Percentiles rank a stretch among this genome's conserved stretches.
phyloP scores from a whole-genome alignment of 2,329 filamentous ascomycete genomes.

The Ophidiomyces ophidiicola region DNA sequence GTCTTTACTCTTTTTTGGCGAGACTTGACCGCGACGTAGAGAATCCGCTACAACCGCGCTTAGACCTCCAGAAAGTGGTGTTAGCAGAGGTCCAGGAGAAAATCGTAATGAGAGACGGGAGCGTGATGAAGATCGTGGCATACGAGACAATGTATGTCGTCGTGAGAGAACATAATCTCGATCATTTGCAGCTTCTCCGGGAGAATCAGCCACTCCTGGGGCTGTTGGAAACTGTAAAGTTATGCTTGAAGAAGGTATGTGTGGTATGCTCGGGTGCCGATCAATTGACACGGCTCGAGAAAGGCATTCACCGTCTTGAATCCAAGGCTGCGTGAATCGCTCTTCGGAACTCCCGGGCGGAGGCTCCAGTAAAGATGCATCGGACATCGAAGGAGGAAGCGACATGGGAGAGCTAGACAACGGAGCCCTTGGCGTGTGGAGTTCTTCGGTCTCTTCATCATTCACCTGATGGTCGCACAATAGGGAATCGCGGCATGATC shows the following conservation, averaged over 20 bases:
- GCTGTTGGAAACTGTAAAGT: slow-evolving; percentile 31
- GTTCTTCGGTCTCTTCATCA: slow-evolving; percentile 25
- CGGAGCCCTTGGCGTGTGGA: slow-evolving; percentile 24
- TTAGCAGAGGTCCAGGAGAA: slow-evolving; percentile 46
- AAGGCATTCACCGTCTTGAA: slow-evolving; percentile 4
- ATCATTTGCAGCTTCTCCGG: slow-evolving; percentile 12
- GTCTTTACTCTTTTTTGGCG: slow-evolving; percentile 18
- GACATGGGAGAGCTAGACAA: slow-evolving; percentile 26
- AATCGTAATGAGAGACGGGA: slow-evolving; percentile 42
- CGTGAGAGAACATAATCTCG: slow-evolving; percentile 16
- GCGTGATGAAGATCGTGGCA: slow-evolving; percentile 30
- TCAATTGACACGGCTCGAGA: neutral
- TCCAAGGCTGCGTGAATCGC: slow-evolving; percentile 30
- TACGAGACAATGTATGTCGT: slow-evolving; percentile 25
- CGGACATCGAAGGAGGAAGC: slow-evolving; percentile 24
- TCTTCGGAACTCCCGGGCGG: slow-evolving; percentile 21
- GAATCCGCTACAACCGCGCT: slow-evolving; percentile 54
- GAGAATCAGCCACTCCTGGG: slow-evolving; percentile 24
- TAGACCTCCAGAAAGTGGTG: slow-evolving; percentile 48
- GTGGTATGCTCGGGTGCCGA: slow-evolving; percentile 15
- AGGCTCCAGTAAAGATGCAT: slow-evolving; percentile 22
- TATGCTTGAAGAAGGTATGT: slow-evolving; percentile 24
- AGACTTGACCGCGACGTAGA: slow-evolving; percentile 45
- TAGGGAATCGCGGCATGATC: slow-evolving; percentile 26
- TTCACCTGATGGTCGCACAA: slow-evolving; percentile 18